Base-by-base conservation (phyloP, 108 stramenopile genomes). In the Discostella stelligeroides region DNA sequence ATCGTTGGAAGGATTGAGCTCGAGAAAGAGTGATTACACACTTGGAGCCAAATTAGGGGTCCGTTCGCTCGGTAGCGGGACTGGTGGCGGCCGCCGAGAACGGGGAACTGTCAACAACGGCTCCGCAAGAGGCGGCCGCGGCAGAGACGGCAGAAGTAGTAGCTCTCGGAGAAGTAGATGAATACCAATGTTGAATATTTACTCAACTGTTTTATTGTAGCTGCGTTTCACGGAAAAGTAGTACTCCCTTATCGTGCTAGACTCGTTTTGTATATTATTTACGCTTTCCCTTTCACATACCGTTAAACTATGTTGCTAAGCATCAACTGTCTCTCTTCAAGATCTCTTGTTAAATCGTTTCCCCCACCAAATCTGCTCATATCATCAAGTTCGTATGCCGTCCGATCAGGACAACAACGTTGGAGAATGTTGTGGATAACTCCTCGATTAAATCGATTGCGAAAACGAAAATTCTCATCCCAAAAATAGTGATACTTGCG, bases 361-460 rank as follows among this genome's bases (percentile, higher is more conserved):
- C 43, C 66, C 54, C 54, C 38, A 56, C 17, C 51, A 51, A 37
- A 53, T 21, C 39, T 20, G 11, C 12, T 4, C 11, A 63, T 15
- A 25, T 42, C 30, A 17, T n/a, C 64, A 37, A 75, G 37, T 40
- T 69, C 68, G 56, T 74, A 79, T 9, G 68, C 55, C 45, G 55
- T 69, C 17, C 64, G 63, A 76, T 75, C 61, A 17, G 80, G 80
- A 10, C 70, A 80, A 51, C 75, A 46, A 27, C 75, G 70, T 14
- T 66, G 70, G 24, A 72, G 47, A 38, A 86, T 51, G 58, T 91
- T 92, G 46, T 40, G 63, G 28, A 83, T 51, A 21, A 64, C 60
- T 10, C 97, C 97, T 45, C 75, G 80, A 80, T 93, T 77, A 80
- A 92, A 98, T 8, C 97, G 97, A 82, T 97, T 98, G 15, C 21